A percentile compares a stretch with the other conserved stretches of the same genome.
phyloP scores from a whole-genome alignment of 140 eudicot genomes.

The Bidens hawaiensis region DNA sequence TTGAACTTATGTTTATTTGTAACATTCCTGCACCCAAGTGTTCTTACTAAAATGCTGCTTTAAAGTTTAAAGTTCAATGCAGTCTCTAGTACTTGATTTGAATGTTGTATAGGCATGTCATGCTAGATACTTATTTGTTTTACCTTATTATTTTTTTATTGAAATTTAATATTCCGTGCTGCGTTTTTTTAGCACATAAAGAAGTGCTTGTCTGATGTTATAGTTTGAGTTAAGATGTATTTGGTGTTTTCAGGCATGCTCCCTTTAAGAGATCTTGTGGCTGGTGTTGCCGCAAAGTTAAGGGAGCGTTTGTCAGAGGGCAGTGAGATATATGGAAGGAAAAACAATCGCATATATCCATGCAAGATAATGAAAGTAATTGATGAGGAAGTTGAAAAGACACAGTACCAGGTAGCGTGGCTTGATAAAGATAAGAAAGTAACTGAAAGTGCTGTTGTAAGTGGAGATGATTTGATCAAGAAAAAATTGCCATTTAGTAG shows the following conservation, averaged over 20 bases:
- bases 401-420: constrained; percentile 84
- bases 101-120: too few species aligned
- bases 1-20: too few species aligned
- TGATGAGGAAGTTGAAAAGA: constrained; percentile 46
- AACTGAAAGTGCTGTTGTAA: constrained; percentile 57
- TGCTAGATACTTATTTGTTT: too few species aligned
- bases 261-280: constrained; percentile 60
- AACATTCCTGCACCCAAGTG: too few species aligned
- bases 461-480: constrained; percentile 64
- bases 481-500: constrained; percentile 69
- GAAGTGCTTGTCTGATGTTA: background rate
- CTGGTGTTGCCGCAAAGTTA: constrained; percentile 53
- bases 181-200: too few species aligned
- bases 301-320: constrained; percentile 65
- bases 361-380: constrained; percentile 72
- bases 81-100: too few species aligned
- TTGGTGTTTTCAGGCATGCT: constrained; percentile 66
- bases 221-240: constrained; percentile 3
- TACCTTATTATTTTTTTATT: too few species aligned
- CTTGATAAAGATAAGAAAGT: constrained; percentile 64
- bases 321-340: constrained; percentile 63
- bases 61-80: too few species aligned
- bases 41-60: too few species aligned
- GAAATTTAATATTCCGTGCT: too few species aligned
- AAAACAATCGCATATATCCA: constrained; percentile 54